A percentile compares a stretch with the other conserved stretches of the same genome.
Evolutionary conservation across 129 eudicot genomes (phyloP).

Genomic region (Centaurea solstitialis): DNA sequence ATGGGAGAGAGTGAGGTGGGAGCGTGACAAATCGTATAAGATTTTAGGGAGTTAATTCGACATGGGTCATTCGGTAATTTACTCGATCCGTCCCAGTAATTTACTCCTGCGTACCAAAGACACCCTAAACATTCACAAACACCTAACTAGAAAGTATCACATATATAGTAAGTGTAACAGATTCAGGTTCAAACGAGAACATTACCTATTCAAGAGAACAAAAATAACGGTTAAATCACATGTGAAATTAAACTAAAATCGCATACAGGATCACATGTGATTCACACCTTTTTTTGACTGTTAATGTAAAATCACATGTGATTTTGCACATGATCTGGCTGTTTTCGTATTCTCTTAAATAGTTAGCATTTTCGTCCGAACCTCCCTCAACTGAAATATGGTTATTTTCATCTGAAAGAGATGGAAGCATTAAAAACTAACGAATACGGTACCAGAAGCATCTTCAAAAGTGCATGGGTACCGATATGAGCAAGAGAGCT

Average conservation of each 20-base stretch:
- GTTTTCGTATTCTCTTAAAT: too few species aligned
- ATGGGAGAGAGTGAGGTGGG: too few species aligned
- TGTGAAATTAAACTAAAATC: too few species aligned
- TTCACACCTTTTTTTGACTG: too few species aligned
- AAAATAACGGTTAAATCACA: too few species aligned
- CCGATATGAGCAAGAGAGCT: conserved; percentile 93
- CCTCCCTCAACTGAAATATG: background rate
- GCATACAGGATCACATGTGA: too few species aligned
- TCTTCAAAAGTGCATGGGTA: conserved; percentile 93
- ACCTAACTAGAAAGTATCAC: background rate
- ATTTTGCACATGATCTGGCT: too few species aligned
- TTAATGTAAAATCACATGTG: too few species aligned
- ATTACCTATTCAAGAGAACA: too few species aligned
- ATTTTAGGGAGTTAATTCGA: background rate
- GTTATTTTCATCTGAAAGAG: background rate
- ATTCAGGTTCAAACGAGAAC: too few species aligned
- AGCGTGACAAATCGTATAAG: background rate
- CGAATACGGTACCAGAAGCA: conserved; percentile 69
- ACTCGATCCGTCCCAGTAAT: too few species aligned
- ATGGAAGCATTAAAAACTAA: background rate
- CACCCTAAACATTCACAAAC: background rate
- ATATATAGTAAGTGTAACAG: background rate
- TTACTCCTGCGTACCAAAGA: background rate
- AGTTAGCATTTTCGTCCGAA: too few species aligned
- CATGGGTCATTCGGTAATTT: background rate